Evolutionary conservation across 768 basidiomycete genomes (phyloP).

Genomic region (Gloeophyllum trabeum): DNA sequence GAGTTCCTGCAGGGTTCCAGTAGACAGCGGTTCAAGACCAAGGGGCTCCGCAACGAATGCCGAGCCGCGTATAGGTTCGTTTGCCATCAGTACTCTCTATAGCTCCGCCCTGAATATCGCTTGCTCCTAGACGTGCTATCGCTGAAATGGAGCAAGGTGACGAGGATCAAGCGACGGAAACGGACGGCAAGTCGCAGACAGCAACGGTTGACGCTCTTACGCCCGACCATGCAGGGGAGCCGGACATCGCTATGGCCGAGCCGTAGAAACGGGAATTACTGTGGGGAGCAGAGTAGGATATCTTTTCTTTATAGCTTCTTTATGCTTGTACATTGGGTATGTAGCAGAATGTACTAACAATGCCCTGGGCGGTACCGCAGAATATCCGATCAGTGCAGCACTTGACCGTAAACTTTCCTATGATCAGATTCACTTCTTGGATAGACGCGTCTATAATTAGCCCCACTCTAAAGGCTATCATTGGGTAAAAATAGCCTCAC

Average conservation of each 20-base stretch:
- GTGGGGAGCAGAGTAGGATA: neutral
- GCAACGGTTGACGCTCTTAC: neutral
- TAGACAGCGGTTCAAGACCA: conserved; percentile 51
- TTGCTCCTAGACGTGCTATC: conserved; percentile 24
- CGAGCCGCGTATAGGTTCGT: conserved; percentile 53
- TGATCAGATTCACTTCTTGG: too few relatives aligned
- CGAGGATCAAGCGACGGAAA: neutral
- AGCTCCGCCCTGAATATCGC: neutral
- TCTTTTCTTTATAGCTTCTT: neutral
- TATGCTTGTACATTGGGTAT: too few relatives aligned
- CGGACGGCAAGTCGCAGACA: neutral
- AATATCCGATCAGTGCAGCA: too few relatives aligned
- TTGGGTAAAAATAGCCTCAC: too few relatives aligned
- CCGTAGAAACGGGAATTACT: neutral
- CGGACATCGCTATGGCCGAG: neutral
- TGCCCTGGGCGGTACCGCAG: too few relatives aligned
- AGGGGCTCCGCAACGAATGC: conserved; percentile 38
- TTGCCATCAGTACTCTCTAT: neutral
- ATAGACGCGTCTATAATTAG: too few relatives aligned
- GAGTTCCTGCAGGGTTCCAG: conserved; percentile 10
- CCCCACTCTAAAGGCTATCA: too few relatives aligned
- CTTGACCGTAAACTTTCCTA: too few relatives aligned
- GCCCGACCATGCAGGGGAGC: neutral
- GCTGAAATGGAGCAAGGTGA: conserved; percentile 39
- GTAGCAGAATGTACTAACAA: too few relatives aligned